Evolutionary conservation across 495 filamentous ascomycete species (phyloP).

Genomic region (Clohesyomyces aquaticus): DNA sequence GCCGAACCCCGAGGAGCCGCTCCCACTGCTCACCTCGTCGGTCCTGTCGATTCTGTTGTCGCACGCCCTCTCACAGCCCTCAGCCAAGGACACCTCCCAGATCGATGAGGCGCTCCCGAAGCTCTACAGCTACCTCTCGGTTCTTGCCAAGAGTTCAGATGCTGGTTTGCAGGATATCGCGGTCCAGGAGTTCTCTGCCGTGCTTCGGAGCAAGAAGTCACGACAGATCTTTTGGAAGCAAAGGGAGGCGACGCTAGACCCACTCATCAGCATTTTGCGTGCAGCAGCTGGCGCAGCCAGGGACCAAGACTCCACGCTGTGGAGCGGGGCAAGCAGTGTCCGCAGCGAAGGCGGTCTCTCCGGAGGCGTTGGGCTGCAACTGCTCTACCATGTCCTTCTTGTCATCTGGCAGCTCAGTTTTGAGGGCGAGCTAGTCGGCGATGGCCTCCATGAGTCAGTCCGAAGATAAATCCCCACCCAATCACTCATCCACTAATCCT

Average conservation of each 20-base stretch:
- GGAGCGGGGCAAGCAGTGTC: conserved; percentile 60
- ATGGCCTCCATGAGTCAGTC: conserved; percentile 76
- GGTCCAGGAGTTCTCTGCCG: conserved; percentile 83
- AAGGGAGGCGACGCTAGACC: conserved; percentile 76
- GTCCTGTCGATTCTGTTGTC: conserved; percentile 84
- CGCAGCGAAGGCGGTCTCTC: conserved; percentile 66
- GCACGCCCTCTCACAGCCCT: conserved; percentile 60
- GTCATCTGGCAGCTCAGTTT: conserved; percentile 97
- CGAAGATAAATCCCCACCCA: neutral
- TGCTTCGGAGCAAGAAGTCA: conserved; percentile 76
- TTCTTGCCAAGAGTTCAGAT: conserved; percentile 76
- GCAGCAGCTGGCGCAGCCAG: conserved; percentile 71
- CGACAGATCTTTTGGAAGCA: conserved; percentile 87
- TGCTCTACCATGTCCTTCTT: conserved; percentile 91
- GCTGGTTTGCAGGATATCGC: conserved; percentile 94
- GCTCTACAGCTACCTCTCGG: conserved; percentile 84
- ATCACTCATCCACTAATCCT: conserved; percentile 32
- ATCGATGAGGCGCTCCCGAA: conserved; percentile 82
- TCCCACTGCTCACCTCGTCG: conserved; percentile 86
- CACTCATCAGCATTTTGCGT: conserved; percentile 80
- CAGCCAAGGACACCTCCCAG: conserved; percentile 57
- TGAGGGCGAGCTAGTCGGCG: conserved; percentile 79
- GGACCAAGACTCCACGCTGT: conserved; percentile 69
- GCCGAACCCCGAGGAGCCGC: conserved; percentile 77
- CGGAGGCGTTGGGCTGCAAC: conserved; percentile 86